Evolutionary conservation across 352 stramenopile species (phyloP).

Genomic region (Lagenidium giganteum): DNA sequence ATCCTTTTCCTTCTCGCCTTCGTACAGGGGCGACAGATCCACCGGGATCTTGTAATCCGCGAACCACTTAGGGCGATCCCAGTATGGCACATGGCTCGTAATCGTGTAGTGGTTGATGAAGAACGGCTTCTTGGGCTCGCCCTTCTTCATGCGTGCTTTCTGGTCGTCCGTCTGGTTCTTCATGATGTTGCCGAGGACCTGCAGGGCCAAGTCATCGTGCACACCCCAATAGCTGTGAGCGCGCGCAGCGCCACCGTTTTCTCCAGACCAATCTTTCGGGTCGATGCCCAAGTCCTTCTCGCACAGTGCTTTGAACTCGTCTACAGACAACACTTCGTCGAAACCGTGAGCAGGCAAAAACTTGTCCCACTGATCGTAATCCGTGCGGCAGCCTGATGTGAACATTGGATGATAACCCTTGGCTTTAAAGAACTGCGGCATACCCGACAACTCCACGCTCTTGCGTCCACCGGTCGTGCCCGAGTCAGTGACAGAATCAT

Average conservation of each 20-base stretch:
- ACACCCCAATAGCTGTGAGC: constrained; percentile 33
- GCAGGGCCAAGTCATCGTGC: constrained; percentile 44
- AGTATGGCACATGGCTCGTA: constrained; percentile 41
- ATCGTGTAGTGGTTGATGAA: constrained; percentile 61
- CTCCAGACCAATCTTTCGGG: constrained; percentile 22
- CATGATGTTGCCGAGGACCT: constrained; percentile 42
- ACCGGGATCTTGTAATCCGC: constrained; percentile 17
- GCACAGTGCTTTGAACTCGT: constrained; percentile 33
- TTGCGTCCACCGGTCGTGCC: constrained; percentile 27
- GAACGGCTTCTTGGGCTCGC: constrained; percentile 28
- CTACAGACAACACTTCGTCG: constrained; percentile 28
- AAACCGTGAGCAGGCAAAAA: constrained; percentile 51
- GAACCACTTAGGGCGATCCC: constrained; percentile 33
- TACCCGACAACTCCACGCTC: constrained; percentile 23
- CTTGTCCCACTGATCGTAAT: constrained; percentile 43
- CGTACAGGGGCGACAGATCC: constrained; percentile 33
- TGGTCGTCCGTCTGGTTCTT: constrained; percentile 39
- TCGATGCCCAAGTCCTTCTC: constrained; percentile 29
- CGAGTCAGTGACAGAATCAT: constrained; percentile 27
- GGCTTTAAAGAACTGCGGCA: constrained; percentile 44
- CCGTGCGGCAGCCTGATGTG: constrained; percentile 30
- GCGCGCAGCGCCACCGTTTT: constrained; percentile 8
- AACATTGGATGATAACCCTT: constrained; percentile 50
- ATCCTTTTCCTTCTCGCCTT: constrained; percentile 15
- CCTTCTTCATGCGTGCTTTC: constrained; percentile 9